phyloP scores from a whole-genome alignment of 768 basidiomycete species.

The Russula earlei region DNA sequence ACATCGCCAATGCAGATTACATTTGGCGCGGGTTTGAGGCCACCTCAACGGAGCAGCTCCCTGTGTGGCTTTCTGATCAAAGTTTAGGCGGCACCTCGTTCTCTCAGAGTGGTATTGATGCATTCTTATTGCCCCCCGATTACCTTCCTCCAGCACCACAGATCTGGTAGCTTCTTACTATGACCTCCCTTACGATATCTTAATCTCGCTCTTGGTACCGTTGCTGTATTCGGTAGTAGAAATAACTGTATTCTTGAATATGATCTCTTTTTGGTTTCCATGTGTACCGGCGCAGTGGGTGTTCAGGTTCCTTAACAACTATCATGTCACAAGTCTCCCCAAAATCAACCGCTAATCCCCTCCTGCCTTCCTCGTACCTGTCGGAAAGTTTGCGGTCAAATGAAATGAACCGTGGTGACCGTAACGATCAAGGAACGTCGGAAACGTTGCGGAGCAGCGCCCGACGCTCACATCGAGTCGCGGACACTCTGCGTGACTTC shows the following conservation, averaged over 20 bases:
- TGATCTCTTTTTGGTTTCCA: not conserved
- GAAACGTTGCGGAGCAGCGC: not conserved
- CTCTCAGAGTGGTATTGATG: constrained; percentile 76
- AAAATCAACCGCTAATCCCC: not conserved
- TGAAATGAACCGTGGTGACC: not conserved
- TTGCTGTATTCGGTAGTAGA: constrained; percentile 12
- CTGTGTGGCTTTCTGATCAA: constrained; percentile 82
- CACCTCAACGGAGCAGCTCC: constrained; percentile 64
- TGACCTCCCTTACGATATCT: not conserved
- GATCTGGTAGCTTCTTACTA: constrained; percentile 54
- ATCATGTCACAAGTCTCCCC: constrained; percentile 4
- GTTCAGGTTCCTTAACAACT: not conserved
- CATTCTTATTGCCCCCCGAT: constrained; percentile 69
- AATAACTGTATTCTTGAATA: constrained; percentile 6
- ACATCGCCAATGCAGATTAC: constrained; percentile 41
- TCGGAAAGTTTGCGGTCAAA: not conserved
- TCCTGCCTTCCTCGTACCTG: not conserved
- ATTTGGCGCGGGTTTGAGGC: constrained; percentile 72
- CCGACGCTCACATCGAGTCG: not conserved
- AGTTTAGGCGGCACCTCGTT: constrained; percentile 68
- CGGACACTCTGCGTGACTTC: not conserved
- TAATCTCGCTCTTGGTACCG: not conserved
- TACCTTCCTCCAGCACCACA: constrained; percentile 63
- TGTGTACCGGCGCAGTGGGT: no score
- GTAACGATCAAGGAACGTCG: not conserved